Evolutionary conservation across 345 rosid species (phyloP), one percentile per base, ranked within the genome.

Genomic region (Moricandia arvensis): DNA sequence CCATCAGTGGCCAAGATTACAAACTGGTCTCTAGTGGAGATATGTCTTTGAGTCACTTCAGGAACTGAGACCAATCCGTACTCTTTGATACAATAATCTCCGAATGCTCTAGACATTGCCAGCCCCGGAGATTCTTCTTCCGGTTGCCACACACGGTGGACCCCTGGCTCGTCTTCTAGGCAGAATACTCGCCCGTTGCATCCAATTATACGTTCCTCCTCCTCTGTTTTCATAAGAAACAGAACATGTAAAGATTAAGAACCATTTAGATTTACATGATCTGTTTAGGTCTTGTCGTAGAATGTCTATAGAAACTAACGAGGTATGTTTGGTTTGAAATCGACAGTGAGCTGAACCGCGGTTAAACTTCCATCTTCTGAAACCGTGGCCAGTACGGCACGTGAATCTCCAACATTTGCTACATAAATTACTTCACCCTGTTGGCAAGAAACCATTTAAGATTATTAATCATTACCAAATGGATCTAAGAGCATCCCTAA

Each of bases 81-180:
- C 34, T 85, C 86, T 81, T 95, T 95, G 2, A 92, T 51, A 73
- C 98, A 91, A 74, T 87, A 87, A 83, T 94, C 98, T 21, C 97
- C 98, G 27, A 94, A 94, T 11, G 98, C 96, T 81, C 98, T 86
- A 10, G 97, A 94, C 98, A 94, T 94, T 47, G 98, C 96, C 4
- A 94, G 90, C 31, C 98, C 98, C 0, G 97, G 98, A 0, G 83
- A 83, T 31, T 91, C 92, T 66, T 68, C 87, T 31, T 86, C 80
- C 2, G 97, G 97, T 68, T 89, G 88, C 98, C 98, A 94, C 24
- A 94, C 80, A 10, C 98, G 87, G 74, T 94, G 97, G 41, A 94
- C 92, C 7, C 96, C 96, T 16, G 93, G 98, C 81, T 94, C 97
- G 31, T 94, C 98, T 3, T 82, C 59, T 13, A 90, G 66, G 72